Evolutionary conservation across 108 stramenopile species (phyloP).

Genomic region (Stephanodiscus triporus): DNA sequence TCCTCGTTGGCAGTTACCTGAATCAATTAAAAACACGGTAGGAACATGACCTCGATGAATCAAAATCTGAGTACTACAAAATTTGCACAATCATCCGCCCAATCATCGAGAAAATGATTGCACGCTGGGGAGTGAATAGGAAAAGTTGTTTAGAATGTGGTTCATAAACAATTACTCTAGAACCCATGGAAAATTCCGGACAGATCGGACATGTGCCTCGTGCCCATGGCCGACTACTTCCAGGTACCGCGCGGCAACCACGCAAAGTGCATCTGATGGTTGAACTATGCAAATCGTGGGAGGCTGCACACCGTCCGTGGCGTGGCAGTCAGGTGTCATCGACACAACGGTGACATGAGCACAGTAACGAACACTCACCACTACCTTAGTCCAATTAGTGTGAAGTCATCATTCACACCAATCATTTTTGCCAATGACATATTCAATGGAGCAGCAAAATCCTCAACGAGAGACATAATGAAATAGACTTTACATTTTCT

Average conservation of each 20-base stretch:
- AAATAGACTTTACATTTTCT: constrained; percentile 24
- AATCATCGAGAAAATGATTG: too few species aligned
- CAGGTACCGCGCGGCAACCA: constrained; percentile 95
- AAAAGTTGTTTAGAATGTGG: too few species aligned
- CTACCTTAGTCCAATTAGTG: constrained; percentile 76
- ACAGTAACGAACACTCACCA: constrained; percentile 95
- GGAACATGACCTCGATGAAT: too few species aligned
- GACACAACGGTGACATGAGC: constrained; percentile 87
- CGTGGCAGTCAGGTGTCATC: constrained; percentile 83
- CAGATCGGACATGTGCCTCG: too few species aligned
- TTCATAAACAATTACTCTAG: too few species aligned
- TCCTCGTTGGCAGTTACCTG: too few species aligned
- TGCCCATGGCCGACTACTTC: too few species aligned
- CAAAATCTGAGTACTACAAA: too few species aligned
- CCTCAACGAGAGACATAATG: constrained; percentile 30
- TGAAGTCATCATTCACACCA: constrained; percentile 14
- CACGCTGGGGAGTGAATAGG: too few species aligned
- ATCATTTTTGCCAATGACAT: constrained; percentile 9
- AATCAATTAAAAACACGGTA: too few species aligned
- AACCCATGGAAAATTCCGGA: too few species aligned
- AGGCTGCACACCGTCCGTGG: constrained; percentile 82
- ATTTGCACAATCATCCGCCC: too few species aligned
- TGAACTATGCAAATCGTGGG: constrained; percentile 93
- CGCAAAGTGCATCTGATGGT: constrained; percentile 88
- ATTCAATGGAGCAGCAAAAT: constrained; percentile 16